Evolutionary conservation across 2,329 filamentous ascomycete genomes (phyloP), one percentile per base, ranked within the genome.

Genomic region (Niveomyces coronatus): DNA sequence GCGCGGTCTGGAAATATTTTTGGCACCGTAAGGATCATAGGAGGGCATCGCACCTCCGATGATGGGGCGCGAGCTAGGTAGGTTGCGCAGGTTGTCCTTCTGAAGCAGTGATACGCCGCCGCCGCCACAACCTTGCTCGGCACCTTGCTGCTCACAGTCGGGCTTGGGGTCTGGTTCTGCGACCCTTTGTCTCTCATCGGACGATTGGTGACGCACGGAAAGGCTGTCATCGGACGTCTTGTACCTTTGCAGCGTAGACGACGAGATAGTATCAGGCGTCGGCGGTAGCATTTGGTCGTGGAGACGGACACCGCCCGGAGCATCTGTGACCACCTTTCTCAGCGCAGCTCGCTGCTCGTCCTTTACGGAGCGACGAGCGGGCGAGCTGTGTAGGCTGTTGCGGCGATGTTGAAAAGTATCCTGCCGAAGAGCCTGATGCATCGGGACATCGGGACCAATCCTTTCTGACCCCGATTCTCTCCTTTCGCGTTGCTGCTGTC

Each of bases 241-340:
- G 42, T 64, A 68, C 11, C 63, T 61, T 5, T 64, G 61, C 23
- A 77, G 57, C 0, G 70, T 73, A 2, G 69, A 68, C 3, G 70
- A 74, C 2, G 73, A 74, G 15, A 76, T 70, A 0, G 74, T 77
- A 45, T 77, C 73, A 0, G 74, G 74, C 0, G 74, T 77, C 0
- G 74, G 74, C 9, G 74, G 74, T 2, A 76, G 55, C 14, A 54
- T 55, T 14, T 67, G 63, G 5, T 65, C 60, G 37, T 63, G 58
- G 2, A 64, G 42, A 48, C 60, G 55, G 27, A 61, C 64, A 44
- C 55, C 58, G 44, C 49, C 60, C 43, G 40, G 59, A 49, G 60
- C 61, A 20, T 70, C 66, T 0, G 70, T 74, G 20, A 65, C 49
- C 6, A 75, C 71, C 29, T 56, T 63, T 9, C 69, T 61, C 10